Percentiles rank a stretch among this genome's conserved stretches.
Evolutionary conservation across 306 rosid genomes (phyloP).

Genomic region (Macrotyloma uniflorum): DNA sequence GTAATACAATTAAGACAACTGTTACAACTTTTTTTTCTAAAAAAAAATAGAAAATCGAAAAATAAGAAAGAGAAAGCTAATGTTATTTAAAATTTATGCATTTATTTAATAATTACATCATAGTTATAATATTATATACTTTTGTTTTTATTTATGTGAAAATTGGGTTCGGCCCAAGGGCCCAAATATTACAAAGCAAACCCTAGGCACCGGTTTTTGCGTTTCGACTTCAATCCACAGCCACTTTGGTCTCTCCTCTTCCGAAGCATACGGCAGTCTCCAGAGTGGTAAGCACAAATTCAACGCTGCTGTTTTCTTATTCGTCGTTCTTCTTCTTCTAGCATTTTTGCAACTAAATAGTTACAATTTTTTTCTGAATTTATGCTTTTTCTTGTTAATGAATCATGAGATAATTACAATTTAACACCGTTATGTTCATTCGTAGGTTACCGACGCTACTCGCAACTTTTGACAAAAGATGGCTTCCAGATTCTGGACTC

Average conservation of each 20-base stretch:
- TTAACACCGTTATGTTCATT: neutral
- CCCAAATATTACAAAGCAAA: neutral
- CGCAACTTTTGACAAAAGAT: slow-evolving; percentile 5
- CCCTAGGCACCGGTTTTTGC: neutral
- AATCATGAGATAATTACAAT: too few species aligned
- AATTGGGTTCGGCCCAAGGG: neutral
- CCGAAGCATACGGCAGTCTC: neutral
- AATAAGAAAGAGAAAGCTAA: too few species aligned
- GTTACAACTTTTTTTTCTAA: too few species aligned
- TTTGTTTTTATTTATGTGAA: too few species aligned
- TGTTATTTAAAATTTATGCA: too few species aligned
- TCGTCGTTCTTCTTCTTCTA: neutral
- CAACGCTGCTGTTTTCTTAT: neutral
- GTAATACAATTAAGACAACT: too few species aligned
- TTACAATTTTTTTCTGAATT: neutral
- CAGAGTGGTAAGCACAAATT: neutral
- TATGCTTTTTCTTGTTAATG: neutral
- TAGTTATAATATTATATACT: too few species aligned
- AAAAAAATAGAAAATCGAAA: too few species aligned
- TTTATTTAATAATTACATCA: too few species aligned
- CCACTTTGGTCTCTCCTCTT: neutral
- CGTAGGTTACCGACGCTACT: slow-evolving; percentile 23
- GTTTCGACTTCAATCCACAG: neutral
- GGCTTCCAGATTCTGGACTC: slow-evolving; percentile 61
- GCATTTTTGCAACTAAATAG: neutral